Evolutionary conservation across 768 basidiomycete species (phyloP), one percentile per base, ranked within the genome.

Genomic region (Psilocybe sp.): DNA sequence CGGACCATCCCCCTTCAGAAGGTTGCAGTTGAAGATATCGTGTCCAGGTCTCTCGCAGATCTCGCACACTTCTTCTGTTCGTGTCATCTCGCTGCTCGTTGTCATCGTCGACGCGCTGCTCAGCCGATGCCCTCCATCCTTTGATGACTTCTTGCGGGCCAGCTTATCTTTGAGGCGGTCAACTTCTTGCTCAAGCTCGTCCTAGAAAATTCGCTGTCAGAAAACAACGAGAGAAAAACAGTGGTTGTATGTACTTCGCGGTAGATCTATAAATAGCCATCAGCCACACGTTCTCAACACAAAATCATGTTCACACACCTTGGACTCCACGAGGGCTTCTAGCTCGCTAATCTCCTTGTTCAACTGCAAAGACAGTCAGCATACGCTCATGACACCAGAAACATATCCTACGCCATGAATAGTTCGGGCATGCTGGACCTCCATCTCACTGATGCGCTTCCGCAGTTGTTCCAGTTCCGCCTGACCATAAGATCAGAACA

Each of bases 261-360:
- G 63, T 93, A 92, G 55, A 94, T 93, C 89, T 92, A 12, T 8
- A 34, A 20, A 42, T 34, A 23, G 9, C 14, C 18, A 15, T 42
- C 23, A 47, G 42, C 32, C 40, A n/a, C 14, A 16, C 37, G 42
- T 6, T 8, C 1, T 47, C 4, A 36, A 2, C 31, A 6, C 28
- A 5, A 40, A 13, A 20, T 16, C 11, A 35, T 9, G 15, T 32
- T 13, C 5, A 44, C 67, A 49, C 52, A 91, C 92, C 82, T 97
- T 98, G 47, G 90, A 80, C 64, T 99, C 96, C n/a, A 98, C 85
- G 37, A 99, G 75, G 35, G 86, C 79, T 67, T 98, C 96, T 15
- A 98, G 77, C 64, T 98, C 94, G 47, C 85, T 82, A 44, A 98
- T 88, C 70, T 98, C 93, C 60, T 92, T 89, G 68, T 91, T 87